Evolutionary conservation across 75 land plant genomes (phyloP), one percentile per base, ranked within the genome.

Genomic region (Gnetum montanum): DNA sequence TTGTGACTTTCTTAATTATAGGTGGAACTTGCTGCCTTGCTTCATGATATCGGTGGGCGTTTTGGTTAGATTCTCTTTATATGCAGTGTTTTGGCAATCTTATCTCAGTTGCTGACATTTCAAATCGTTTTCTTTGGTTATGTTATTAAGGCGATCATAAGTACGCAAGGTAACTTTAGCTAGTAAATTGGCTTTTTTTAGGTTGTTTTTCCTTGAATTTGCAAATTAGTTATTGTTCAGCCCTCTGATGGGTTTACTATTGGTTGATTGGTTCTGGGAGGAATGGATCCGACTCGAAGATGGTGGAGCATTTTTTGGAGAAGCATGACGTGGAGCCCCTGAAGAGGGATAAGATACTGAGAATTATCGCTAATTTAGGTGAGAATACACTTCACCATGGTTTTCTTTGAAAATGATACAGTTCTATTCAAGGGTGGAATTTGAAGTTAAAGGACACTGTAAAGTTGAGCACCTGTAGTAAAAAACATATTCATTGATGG

Each of bases 21-120:
- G 98, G 84, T 93, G 43, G 98, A 93, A 65, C 72, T 88, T 11
- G 86, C 95, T 35, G 84, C 96, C n/a, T 84, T 93, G 56, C 75
- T 93, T 49, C 98, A 93, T 52, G 98, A 93, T 57, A 79, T 93
- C 40, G 98, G 98, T 85, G 40, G 29, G 43, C 8, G 31, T 31
- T 48, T 33, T 23, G 31, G 25, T 16, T 48, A 31, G 36, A 22
- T 43, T 8, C 7, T 12, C 26, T 40, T 49, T 51, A 25, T 51
- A 29, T 34, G 54, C 58, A 26, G 34, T 43, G 18, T 31, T 53
- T 1, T 31, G 31, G 25, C 13, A 34, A n/a, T 16, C 15, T 29
- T 65, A 46, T 27, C n/a, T 34, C 25, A 26, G 30, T 24, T 4
- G 16, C 43, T 4, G n/a, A 40, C 43, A 16, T 40, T 4, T 40